Base-by-base conservation (phyloP, 1,284 basidiomycete genomes). In the Boletus hoseneyae region DNA sequence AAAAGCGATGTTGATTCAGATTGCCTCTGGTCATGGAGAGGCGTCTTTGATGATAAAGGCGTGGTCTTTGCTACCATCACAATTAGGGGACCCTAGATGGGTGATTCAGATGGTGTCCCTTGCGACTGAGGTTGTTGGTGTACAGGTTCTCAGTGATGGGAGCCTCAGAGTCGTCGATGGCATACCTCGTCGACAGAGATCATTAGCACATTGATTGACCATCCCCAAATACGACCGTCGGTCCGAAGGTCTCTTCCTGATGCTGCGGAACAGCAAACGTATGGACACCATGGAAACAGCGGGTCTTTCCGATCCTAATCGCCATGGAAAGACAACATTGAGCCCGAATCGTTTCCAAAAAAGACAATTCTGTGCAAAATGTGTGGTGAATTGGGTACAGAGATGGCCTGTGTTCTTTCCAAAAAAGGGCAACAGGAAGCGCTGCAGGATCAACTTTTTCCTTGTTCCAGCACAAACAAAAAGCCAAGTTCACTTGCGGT, bases 381-480 rank as follows among this genome's bases (percentile, higher is more conserved):
- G 0, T 6, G 10, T 16, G n/a, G 9, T 35, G 9, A 57, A 47
- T 49, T 46, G 18, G 35, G 21, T 16, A 23, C 29, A 30, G 18
- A 39, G 33, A 33, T 27, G 10, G 7, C 25, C 7, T 25, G 25
- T 25, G 25, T 25, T 15, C 7, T 11, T 36, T 32, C 4, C 45
- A 32, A 5, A 40, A 57, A 57, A 44, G 19, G 56, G 58, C 0
- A 60, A 38, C 15, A 8, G 10, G 32, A n/a, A n/a, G 18, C 32
- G 30, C 6, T n/a, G 33, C 38, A 18, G 40, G 36, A 37, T 52
- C 25, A 40, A 36, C 39, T 54, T 50, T 47, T 48, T 48, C 27
- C 50, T 62, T 61, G 51, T 62, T 62, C 55, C 44, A 47, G 42
- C 29, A 52, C 15, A 58, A 32, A 63, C 45, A 60, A 60, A 58